Base-by-base conservation (phyloP, 805 yeast species). In the Debaryomyces prosopidis region DNA sequence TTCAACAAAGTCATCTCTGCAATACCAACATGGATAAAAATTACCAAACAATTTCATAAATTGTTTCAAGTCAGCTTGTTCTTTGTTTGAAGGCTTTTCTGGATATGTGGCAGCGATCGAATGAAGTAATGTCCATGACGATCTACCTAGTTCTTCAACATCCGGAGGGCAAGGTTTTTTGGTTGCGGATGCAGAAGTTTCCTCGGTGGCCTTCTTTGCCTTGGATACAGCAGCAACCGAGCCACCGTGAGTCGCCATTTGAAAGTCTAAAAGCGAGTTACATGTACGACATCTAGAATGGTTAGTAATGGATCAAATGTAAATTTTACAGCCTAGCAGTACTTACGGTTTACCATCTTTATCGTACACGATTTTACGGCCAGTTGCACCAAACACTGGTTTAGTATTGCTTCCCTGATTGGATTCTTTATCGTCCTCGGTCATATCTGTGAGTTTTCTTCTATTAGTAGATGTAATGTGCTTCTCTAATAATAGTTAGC, bases 261-360 rank as follows among this genome's bases (percentile, higher is more conserved):
- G 84, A 65, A 92, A 92, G 60, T 92, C 97, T 35, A 82, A 63
- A 31, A 92, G 67, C 0, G 90, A 67, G 66, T 91, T 91, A 63
- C 99, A 92, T 2, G 96, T 71, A 42, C 97, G 92, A 60, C 99
- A 92, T 47, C 86, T 82, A 44, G 3, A 11, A 30, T 32, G n/a
- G 47, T 43, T 40, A 45, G 48, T 43, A 37, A 26, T 14, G 16
- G 17, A 17, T 34, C 12, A 37, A 19, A 9, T n/a, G 12, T 16
- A 30, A 4, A 16, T 31, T 17, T 15, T 7, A 17, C 30, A 26
- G 17, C 26, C 31, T 18, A 18, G 18, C 10, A 23, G 8, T 48
- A 81, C 94, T 62, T 73, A 87, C 90, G 97, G 97, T 65, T 89
- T 91, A 1, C 98, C 98, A 65, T 92, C 85, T 60, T 88, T 84